Base-by-base conservation (phyloP, 2,329 filamentous ascomycete species). In the Diaporthe vaccinii region DNA sequence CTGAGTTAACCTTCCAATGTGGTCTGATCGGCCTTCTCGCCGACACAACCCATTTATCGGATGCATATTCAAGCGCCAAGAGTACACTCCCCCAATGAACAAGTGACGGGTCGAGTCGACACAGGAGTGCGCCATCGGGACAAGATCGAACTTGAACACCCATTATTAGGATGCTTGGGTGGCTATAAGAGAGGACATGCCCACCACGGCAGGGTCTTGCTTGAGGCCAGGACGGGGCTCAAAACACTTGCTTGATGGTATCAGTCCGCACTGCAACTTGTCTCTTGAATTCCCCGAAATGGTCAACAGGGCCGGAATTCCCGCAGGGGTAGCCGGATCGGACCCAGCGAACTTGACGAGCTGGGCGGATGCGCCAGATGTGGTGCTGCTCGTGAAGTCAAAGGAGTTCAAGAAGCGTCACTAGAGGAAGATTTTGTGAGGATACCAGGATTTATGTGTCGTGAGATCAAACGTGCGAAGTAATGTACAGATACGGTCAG, bases 21-120 rank as follows among this genome's bases (percentile, higher is more conserved):
- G 65, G 65, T 53, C 65, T 68, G 65, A 53, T 15, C 46, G 65
- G 46, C 14, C 31, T 68, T 68, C 31, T 68, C 31, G 3, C 31
- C 65, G 46, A 25, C 46, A n/a, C 31, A 17, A 68, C 36, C 14
- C 46, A 4, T 17, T 7, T 53, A 8, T 31, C 2, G 46, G 46
- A 12, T 20, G 22, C 25, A 39, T 12, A 12, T 39, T 17, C 4
- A 49, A n/a, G 22, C 34, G 31, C 46, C 14, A 28, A 28, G 15
- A 17, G 6, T 14, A 9, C 22, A 9, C 14, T 17, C 1, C 9
- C 58, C 44, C 44, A 39, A 53, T 44, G n/a, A 25, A 4, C 31
- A 28, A 22, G 3, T 17, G 46, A 20, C 46, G 34, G 31, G 28
- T 53, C 22, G 34, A 20, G 9, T 8, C 46, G 31, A 36, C 1